Percentiles rank a stretch among this genome's conserved stretches.
Conservation (phyloP, 345 rosid genomes). For the Acer saccharum region DNA sequence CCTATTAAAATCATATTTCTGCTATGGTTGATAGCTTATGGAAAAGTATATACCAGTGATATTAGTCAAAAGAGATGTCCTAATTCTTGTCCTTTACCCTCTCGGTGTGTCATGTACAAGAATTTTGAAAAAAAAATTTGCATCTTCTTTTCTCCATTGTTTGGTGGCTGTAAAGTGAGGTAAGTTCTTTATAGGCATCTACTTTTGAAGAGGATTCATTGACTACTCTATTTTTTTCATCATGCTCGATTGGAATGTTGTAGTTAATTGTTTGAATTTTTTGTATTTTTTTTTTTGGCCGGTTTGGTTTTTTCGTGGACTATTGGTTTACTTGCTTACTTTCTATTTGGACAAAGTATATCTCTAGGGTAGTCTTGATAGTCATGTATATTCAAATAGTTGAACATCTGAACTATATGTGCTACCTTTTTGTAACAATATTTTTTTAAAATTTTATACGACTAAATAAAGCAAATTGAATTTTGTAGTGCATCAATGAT, state of each 20-base stretch:
- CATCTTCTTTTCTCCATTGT: too few relatives aligned
- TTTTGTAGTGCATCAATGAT: conserved; percentile 89
- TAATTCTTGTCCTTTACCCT: too few relatives aligned
- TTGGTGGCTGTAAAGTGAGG: too few relatives aligned
- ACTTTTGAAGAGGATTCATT: not conserved
- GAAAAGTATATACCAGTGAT: not conserved
- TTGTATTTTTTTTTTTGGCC: not conserved
- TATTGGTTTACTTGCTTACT: not conserved
- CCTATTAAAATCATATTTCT: not conserved
- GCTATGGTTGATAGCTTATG: not conserved
- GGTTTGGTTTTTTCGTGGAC: not conserved
- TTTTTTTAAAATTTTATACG: not conserved
- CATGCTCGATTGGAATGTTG: not conserved
- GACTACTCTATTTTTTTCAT: not conserved
- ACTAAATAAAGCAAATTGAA: conserved; percentile 14
- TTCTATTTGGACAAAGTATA: not conserved
- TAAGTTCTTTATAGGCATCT: not conserved
- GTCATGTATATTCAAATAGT: not conserved
- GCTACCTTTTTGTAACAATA: not conserved
- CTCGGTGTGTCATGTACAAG: too few relatives aligned
- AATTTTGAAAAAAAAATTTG: too few relatives aligned
- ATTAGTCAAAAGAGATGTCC: not conserved
- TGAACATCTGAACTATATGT: not conserved
- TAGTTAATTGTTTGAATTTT: not conserved
- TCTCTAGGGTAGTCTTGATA: not conserved